phyloP scores from a whole-genome alignment of 2,329 filamentous ascomycete species.

The Aureobasidium zeae region DNA sequence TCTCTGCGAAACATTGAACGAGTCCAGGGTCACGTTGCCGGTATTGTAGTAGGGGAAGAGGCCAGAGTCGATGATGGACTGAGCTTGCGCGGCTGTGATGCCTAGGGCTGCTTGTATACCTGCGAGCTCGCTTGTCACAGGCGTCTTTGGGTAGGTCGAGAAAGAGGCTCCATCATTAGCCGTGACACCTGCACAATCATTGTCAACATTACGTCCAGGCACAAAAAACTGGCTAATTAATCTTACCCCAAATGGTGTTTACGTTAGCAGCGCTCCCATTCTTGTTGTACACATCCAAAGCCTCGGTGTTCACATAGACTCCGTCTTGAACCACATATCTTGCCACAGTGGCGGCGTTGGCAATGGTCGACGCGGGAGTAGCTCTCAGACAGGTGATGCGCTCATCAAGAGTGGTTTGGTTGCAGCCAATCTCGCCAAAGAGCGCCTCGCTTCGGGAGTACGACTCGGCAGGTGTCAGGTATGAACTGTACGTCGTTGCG shows the following conservation, averaged over 20 bases:
- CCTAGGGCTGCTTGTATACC: constrained; percentile 39
- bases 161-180: constrained; percentile 50
- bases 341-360: constrained; percentile 34
- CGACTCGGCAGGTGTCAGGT: constrained; percentile 48
- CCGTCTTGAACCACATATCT: constrained; percentile 52
- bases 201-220: no score
- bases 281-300: constrained; percentile 37
- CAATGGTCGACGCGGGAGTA: constrained; percentile 37
- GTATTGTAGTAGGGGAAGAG: constrained; percentile 44
- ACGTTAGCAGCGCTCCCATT: constrained; percentile 41
- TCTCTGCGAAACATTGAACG: constrained; percentile 47
- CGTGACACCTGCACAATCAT: no score
- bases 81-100: constrained; percentile 34
- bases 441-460: constrained; percentile 42
- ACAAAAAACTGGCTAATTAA: no score
- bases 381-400: constrained; percentile 47
- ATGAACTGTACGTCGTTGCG: constrained; percentile 49
- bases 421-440: constrained; percentile 45
- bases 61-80: constrained; percentile 34
- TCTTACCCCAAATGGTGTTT: constrained; percentile 49
- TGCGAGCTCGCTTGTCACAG: constrained; percentile 34
- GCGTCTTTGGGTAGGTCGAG: constrained; percentile 38
- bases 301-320: constrained; percentile 43
- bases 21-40: constrained; percentile 44
- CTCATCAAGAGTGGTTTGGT: constrained; percentile 34